A percentile compares a stretch with the other conserved stretches of the same genome.
phyloP scores from a whole-genome alignment of 2,329 filamentous ascomycete genomes.

The Hypocrella siamensis region DNA sequence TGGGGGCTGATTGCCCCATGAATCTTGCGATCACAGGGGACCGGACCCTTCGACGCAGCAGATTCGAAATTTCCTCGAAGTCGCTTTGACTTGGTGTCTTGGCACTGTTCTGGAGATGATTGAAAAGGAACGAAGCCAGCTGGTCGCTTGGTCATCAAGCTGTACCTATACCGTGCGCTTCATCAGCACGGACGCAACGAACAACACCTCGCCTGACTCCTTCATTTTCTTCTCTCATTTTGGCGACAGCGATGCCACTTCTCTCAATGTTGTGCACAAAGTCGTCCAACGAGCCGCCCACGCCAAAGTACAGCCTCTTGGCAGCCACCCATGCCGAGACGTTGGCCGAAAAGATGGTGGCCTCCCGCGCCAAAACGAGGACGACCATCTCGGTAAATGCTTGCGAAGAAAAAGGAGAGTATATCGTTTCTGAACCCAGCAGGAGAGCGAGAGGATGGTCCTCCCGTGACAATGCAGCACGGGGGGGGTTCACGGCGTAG shows the following conservation, averaged over 20 bases:
- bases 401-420: conserved; percentile 55
- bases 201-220: conserved; percentile 48
- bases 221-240: conserved; percentile 41
- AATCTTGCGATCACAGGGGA: too few species aligned
- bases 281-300: conserved; percentile 67
- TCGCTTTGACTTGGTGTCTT: too few species aligned
- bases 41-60: too few species aligned
- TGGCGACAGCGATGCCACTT: conserved; percentile 31
- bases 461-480: background rate
- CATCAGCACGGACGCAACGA: conserved; percentile 7
- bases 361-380: conserved; percentile 34
- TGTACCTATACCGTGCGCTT: background rate
- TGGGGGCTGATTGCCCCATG: too few species aligned
- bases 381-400: conserved; percentile 55
- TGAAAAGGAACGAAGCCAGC: too few species aligned
- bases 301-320: conserved; percentile 72
- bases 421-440: conserved; percentile 70
- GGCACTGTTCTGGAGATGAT: too few species aligned
- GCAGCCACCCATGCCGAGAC: conserved; percentile 55
- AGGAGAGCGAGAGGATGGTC: conserved; percentile 29
- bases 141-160: background rate
- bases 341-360: conserved; percentile 15
- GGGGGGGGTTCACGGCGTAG: conserved; percentile 14
- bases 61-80: too few species aligned
- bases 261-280: conserved; percentile 40